A percentile compares a stretch with the other conserved stretches of the same genome.
Evolutionary conservation across 768 basidiomycete genomes (phyloP).

Genomic region (Termitomyces sp.): DNA sequence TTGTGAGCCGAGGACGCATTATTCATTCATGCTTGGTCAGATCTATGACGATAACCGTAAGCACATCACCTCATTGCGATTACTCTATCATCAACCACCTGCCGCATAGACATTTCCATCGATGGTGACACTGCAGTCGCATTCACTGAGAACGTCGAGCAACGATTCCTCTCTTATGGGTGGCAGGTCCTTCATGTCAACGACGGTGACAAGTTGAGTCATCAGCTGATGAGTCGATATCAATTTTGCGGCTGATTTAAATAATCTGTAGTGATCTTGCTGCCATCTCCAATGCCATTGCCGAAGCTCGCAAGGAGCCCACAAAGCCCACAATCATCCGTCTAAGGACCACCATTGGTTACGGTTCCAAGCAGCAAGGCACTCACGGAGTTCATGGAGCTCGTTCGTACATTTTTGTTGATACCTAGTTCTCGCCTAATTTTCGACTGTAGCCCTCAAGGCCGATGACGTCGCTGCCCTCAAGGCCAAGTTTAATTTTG

Average conservation of each 20-base stretch:
- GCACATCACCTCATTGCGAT: constrained; percentile 22
- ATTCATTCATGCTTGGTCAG: constrained; percentile 30
- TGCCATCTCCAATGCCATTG: constrained; percentile 75
- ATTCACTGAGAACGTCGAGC: constrained; percentile 91
- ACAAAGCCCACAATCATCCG: constrained; percentile 85
- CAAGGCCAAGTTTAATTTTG: constrained; percentile 83
- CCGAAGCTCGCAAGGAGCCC: constrained; percentile 69
- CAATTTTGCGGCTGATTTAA: neutral
- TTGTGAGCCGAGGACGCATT: neutral
- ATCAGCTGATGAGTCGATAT: neutral
- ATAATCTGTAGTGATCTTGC: constrained; percentile 61
- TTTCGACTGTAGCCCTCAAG: constrained; percentile 65
- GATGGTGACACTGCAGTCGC: constrained; percentile 90
- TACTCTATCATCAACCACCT: neutral
- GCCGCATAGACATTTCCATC: constrained; percentile 80
- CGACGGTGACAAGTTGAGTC: constrained; percentile 68
- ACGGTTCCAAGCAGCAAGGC: constrained; percentile 88
- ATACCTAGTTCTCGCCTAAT: neutral
- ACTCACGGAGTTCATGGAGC: constrained; percentile 94
- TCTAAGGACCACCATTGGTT: constrained; percentile 89
- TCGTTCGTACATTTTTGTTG: constrained; percentile 49
- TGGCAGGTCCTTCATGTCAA: constrained; percentile 91
- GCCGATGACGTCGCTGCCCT: constrained; percentile 82
- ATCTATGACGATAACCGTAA: constrained; percentile 95
- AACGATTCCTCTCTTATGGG: constrained; percentile 86